A percentile compares a stretch with the other conserved stretches of the same genome.
These are phyloP conservation scores for Wickerhamomyces alni DNA, from an alignment of 805 yeast species.

Conservation along the genomic window DNA sequence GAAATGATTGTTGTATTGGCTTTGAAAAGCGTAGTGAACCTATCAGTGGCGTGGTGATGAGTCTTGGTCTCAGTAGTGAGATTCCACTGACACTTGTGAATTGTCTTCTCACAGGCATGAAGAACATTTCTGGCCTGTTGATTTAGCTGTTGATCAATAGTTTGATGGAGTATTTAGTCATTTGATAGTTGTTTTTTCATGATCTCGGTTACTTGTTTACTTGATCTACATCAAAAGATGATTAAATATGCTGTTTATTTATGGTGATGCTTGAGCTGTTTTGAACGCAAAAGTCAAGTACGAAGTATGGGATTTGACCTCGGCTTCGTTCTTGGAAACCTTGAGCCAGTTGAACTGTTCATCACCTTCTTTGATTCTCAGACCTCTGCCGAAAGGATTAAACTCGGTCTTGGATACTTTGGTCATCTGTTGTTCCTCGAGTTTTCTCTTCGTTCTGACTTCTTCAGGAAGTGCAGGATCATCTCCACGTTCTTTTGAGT, in stretches of 20 bases:
- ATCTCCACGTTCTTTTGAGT: slow-evolving; percentile 17
- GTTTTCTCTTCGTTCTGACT: slow-evolving; percentile 21
- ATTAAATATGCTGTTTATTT: background rate
- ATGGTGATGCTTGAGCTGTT: slow-evolving; percentile 5
- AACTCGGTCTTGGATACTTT: slow-evolving; percentile 45
- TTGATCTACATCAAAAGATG: too few species aligned
- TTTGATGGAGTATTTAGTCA: too few species aligned
- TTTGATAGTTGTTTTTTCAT: too few species aligned
- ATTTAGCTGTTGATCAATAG: too few species aligned
- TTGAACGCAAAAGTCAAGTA: slow-evolving; percentile 84
- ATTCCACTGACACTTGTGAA: too few species aligned
- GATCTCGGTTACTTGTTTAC: too few species aligned
- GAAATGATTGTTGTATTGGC: too few species aligned
- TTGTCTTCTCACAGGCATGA: too few species aligned
- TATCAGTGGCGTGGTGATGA: too few species aligned
- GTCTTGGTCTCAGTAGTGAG: too few species aligned
- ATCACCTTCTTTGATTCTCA: slow-evolving; percentile 84
- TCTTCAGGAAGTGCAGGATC: slow-evolving; percentile 15
- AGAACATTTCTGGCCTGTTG: too few species aligned
- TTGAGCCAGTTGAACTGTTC: slow-evolving; percentile 70
- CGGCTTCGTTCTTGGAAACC: slow-evolving; percentile 79
- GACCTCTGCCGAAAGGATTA: slow-evolving; percentile 92
- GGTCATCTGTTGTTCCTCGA: slow-evolving; percentile 19
- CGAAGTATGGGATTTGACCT: slow-evolving; percentile 89
- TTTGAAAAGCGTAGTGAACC: too few species aligned